Conservation (phyloP, 257 asterid species). For the Craterostigma plantagineum region DNA sequence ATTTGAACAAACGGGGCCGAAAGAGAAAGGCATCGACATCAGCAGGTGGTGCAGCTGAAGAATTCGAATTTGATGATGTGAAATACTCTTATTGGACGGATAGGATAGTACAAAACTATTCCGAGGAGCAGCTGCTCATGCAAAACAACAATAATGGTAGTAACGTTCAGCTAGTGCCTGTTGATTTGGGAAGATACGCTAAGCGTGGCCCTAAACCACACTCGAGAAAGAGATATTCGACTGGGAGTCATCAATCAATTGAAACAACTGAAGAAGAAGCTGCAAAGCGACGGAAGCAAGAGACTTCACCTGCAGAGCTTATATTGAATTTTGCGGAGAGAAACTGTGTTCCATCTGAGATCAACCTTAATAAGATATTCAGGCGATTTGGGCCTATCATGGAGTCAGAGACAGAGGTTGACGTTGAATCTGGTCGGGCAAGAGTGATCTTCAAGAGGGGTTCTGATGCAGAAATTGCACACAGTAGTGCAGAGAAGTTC, state of each 20-base stretch:
- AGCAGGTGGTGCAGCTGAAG: constrained; percentile 40
- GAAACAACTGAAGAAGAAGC: constrained; percentile 21
- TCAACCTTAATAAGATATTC: constrained; percentile 56
- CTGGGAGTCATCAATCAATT: constrained; percentile 16
- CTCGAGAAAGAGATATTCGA: constrained; percentile 43
- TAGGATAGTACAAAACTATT: constrained; percentile 55
- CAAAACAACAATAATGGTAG: constrained; percentile 23
- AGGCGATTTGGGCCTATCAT: constrained; percentile 77
- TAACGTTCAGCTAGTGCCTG: constrained; percentile 13
- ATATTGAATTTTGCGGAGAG: constrained; percentile 52
- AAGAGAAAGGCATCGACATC: constrained; percentile 35
- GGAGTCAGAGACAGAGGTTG: constrained; percentile 82
- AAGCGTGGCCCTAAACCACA: constrained; percentile 34
- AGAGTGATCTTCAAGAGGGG: constrained; percentile 72
- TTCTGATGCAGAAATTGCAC: constrained; percentile 86
- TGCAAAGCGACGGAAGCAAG: constrained; percentile 34
- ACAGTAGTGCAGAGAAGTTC: constrained; percentile 52
- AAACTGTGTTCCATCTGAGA: constrained; percentile 52
- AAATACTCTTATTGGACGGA: constrained; percentile 84
- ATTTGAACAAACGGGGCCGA: constrained; percentile 24
- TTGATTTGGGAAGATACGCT: constrained; percentile 20
- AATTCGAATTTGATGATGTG: constrained; percentile 77
- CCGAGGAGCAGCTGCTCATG: constrained; percentile 49
- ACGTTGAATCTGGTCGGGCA: constrained; percentile 48
- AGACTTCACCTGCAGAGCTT: constrained; percentile 70